Evolutionary conservation across 169 alveolate species (phyloP).

Genomic region (Plasmodium coatneyi): DNA sequence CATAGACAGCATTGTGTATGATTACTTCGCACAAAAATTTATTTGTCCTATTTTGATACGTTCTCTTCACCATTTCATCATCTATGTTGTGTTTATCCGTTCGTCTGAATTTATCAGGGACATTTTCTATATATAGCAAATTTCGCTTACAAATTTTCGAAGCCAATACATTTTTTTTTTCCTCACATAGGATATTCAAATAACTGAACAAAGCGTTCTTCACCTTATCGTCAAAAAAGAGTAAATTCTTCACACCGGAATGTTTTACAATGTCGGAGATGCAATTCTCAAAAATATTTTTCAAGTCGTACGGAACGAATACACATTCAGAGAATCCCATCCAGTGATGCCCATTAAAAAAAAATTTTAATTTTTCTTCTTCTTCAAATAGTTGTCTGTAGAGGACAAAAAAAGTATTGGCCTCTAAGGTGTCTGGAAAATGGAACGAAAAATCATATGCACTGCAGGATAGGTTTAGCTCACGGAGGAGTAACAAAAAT

Average conservation of each 20-base stretch:
- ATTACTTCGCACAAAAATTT: conserved; percentile 38
- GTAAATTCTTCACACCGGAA: conserved; percentile 17
- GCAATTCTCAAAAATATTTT: background rate
- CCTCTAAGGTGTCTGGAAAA: background rate
- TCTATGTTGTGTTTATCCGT: background rate
- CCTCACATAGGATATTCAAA: conserved; percentile 20
- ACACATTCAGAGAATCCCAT: conserved; percentile 40
- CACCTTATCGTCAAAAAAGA: conserved; percentile 17
- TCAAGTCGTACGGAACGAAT: conserved; percentile 16
- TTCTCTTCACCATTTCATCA: background rate
- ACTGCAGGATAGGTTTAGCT: conserved; percentile 14
- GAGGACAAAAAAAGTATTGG: background rate
- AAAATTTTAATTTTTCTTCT: conserved; percentile 32
- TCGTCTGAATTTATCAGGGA: conserved; percentile 21
- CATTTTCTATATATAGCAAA: conserved; percentile 31
- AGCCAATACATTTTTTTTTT: background rate
- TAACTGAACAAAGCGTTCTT: conserved; percentile 8
- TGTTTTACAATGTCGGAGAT: conserved; percentile 31
- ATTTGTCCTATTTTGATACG: background rate
- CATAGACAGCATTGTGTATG: conserved; percentile 11
- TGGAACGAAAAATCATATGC: conserved; percentile 15
- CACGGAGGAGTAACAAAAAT: conserved; percentile 33
- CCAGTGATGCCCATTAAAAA: conserved; percentile 29
- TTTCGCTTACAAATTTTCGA: background rate
- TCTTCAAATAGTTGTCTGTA: conserved; percentile 52